Evolutionary conservation across 495 filamentous ascomycete genomes (phyloP), one percentile per base, ranked within the genome.

Genomic region (Neurospora hispaniola): DNA sequence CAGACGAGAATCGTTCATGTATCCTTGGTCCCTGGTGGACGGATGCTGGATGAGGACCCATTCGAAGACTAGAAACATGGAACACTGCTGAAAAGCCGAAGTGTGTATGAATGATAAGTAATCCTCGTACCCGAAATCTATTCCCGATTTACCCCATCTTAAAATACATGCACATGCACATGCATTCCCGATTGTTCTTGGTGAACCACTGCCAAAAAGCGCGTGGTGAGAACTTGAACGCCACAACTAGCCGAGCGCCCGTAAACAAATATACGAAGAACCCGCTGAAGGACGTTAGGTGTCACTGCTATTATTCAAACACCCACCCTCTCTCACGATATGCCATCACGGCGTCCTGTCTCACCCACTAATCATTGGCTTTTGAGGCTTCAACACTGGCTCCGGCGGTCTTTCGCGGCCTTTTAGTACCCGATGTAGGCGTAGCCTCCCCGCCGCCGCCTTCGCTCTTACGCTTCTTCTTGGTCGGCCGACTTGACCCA

Each of bases 391-490:
- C 72, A 14, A 23, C 72, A 14, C 35, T 70, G 9, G 39, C 72
- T 11, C 73, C 79, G 5, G 73, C 76, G 46, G 79, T 83, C 79
- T 81, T 81, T 54, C 77, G 54, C 16, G 78, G 23, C 40, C 73
- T 76, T 71, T 78, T 79, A 18, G 74, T n/a, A 18, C 31, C 70
- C 1, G 70, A 43, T 12, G 77, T 73, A 4, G 78, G 74, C 46
- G 80, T 77, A 14, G 66, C 76, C 71, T 76, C 79, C 46, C 23
- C 73, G 68, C 69, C 80, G 72, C 81, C 82, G 35, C 80, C 79
- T 74, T 85, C 83, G 48, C 82, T 82, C 81, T 83, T 84, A 38
- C 83, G 78, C 85, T 92, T 93, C 84, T 91, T 90, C 79, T 89
- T 89, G 31, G 82, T 84, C 0, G 88, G 83, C 69, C 90, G 85